Base-by-base conservation (phyloP, 805 yeast species). In the Komagataella populi region DNA sequence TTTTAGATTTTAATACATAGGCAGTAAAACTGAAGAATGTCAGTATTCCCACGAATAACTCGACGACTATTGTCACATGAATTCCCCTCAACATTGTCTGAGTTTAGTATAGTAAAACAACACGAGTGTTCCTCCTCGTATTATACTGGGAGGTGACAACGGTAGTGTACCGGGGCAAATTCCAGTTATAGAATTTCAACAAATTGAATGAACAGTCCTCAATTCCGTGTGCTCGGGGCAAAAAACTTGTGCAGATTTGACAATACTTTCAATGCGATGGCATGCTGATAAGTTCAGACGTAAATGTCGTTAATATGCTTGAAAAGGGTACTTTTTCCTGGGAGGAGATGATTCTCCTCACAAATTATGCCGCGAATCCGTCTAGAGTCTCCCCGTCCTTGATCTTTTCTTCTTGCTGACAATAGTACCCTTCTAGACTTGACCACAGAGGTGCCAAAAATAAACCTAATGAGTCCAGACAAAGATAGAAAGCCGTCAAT, bases 61-160 rank as follows among this genome's bases (percentile, higher is more conserved):
- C 67, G 3, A 85, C 74, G 18, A 80, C 76, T 18, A 64, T 66
- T 6, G 84, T 81, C 17, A 72, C 56, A 46, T 62, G 57, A n/a
- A 49, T 18, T 59, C 45, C 49, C 52, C 57, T 50, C 53, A 58
- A 45, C 49, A 30, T 30, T 14, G 2, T 30, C 39, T 30, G 14
- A 5, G 39, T 30, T 30, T 30, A n/a, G 39, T 30, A n/a, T 30
- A 14, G n/a, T 30, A 30, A 10, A 10, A 30, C 10, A 30, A 10
- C 39, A 30, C 14, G 10, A 30, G n/a, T 4, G 39, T 2, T 8
- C 10, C 14, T 30, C 14, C 39, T 30, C 14, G 12, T 30, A 5
- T 14, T 10, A 10, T 30, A 14, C 6, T 8, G 14, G n/a, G 39
- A 4, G 39, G 39, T 30, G 39, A 10, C 14, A 12, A 30, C 14